Conservation (phyloP, 2,329 filamentous ascomycete species). For the Aspergillus tubingensis region DNA sequence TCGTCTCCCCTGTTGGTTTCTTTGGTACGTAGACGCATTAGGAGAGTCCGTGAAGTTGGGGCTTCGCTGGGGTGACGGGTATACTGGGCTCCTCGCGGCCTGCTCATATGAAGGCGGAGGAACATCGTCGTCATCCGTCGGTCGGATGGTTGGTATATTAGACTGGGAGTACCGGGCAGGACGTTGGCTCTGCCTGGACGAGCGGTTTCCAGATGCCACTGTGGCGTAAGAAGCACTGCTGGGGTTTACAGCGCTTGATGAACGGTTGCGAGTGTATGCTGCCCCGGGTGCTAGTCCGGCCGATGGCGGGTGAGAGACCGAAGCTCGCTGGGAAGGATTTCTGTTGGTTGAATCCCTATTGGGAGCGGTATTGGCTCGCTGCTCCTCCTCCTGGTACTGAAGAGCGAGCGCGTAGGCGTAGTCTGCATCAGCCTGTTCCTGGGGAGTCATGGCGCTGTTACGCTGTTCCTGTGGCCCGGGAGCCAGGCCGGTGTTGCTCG, state of each 20-base stretch:
- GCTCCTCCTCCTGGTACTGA: constrained; percentile 91
- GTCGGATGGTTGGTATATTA: constrained; percentile 29
- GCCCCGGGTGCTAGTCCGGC: constrained; percentile 17
- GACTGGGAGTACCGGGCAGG: constrained; percentile 17
- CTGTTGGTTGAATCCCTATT: constrained; percentile 62
- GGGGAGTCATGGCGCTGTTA: constrained; percentile 31
- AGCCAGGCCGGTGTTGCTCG: constrained; percentile 24
- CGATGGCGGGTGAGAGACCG: constrained; percentile 24
- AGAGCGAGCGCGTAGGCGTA: constrained; percentile 87
- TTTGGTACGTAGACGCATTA: constrained; percentile 23
- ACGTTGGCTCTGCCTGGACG: constrained; percentile 23
- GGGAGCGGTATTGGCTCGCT: constrained; percentile 67
- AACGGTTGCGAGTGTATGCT: constrained; percentile 15
- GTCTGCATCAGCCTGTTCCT: constrained; percentile 70
- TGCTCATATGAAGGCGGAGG: constrained; percentile 69
- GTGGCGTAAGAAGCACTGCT: constrained; percentile 15
- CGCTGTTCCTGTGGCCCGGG: constrained; percentile 14
- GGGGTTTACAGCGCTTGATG: constrained; percentile 26
- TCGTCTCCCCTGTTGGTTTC: constrained; percentile 21
- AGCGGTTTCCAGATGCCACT: constrained; percentile 25
- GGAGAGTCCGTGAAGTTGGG: constrained; percentile 32
- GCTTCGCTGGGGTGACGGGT: constrained; percentile 52
- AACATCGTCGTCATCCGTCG: constrained; percentile 50
- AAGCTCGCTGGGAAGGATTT: constrained; percentile 41
- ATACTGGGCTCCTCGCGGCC: constrained; percentile 58